A percentile compares a stretch with the other conserved stretches of the same genome.
phyloP scores from a whole-genome alignment of 352 stramenopile genomes.

The Pythium apleroticum region DNA sequence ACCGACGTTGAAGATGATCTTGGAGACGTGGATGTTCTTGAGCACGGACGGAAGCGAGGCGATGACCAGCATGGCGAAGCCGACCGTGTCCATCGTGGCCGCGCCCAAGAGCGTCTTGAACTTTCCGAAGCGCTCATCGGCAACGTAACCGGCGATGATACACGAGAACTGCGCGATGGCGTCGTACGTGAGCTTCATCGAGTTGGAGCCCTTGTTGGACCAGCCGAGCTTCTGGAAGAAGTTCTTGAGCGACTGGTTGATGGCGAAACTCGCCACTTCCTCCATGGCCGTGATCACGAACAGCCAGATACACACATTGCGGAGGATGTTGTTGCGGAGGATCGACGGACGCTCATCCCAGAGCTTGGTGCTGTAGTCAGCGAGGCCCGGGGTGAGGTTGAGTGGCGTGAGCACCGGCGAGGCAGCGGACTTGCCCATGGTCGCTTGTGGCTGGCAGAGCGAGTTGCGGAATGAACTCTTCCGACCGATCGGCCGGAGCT shows the following conservation, averaged over 20 bases:
- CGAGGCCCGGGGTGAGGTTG: constrained; percentile 10
- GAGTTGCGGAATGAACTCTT: constrained; percentile 14
- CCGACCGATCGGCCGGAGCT: not conserved
- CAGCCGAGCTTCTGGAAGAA: constrained; percentile 33
- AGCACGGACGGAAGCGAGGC: constrained; percentile 28
- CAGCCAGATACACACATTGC: constrained; percentile 32
- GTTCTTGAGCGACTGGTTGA: constrained; percentile 37
- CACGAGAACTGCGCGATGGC: constrained; percentile 30
- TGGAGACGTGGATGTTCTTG: constrained; percentile 11
- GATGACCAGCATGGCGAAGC: constrained; percentile 21
- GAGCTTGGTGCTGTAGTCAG: constrained; percentile 17
- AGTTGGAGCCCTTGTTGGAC: constrained; percentile 30
- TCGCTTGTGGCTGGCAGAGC: not conserved
- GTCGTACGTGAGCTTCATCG: constrained; percentile 36
- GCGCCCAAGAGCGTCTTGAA: constrained; percentile 36
- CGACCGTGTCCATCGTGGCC: constrained; percentile 24
- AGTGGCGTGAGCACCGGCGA: constrained; percentile 25
- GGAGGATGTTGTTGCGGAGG: constrained; percentile 25
- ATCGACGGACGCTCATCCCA: constrained; percentile 17
- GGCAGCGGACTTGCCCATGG: constrained; percentile 14
- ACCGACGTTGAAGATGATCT: constrained; percentile 28
- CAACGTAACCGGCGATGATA: constrained; percentile 31
- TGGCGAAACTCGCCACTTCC: constrained; percentile 30
- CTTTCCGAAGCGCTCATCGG: constrained; percentile 30
- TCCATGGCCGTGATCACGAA: constrained; percentile 30